phyloP scores from a whole-genome alignment of 257 asterid species.

The Dorcoceras hygrometricum region DNA sequence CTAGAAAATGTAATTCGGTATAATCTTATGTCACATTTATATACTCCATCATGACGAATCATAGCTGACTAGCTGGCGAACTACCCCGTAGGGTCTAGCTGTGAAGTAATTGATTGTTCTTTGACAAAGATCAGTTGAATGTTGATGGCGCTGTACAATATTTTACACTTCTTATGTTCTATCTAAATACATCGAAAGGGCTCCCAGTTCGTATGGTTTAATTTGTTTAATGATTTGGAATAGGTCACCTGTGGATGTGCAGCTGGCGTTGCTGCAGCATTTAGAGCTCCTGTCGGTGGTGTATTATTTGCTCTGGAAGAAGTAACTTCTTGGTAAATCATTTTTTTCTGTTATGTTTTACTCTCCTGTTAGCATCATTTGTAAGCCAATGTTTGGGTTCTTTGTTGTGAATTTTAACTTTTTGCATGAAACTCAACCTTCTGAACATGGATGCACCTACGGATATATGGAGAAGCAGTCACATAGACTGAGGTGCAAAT shows the following conservation, averaged over 20 bases:
- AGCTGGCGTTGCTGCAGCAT: slow-evolving; percentile 99
- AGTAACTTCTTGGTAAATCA: slow-evolving; percentile 89
- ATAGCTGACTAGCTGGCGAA: too few species aligned
- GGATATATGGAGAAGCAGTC: not conserved
- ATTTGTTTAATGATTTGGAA: slow-evolving; percentile 44
- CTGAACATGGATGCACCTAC: slow-evolving; percentile 4
- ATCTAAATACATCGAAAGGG: slow-evolving; percentile 17
- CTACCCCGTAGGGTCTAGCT: too few species aligned
- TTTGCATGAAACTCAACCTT: slow-evolving; percentile 15
- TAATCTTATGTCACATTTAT: too few species aligned
- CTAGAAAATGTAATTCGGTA: too few species aligned
- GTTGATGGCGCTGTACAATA: not conserved
- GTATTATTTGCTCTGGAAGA: slow-evolving; percentile 97
- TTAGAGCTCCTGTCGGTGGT: slow-evolving; percentile 99
- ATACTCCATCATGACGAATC: too few species aligned
- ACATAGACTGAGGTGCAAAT: not conserved
- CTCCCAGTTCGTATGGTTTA: slow-evolving; percentile 25
- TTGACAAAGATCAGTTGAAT: slow-evolving; percentile 15
- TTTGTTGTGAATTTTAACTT: slow-evolving; percentile 1
- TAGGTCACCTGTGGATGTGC: slow-evolving; percentile 99
- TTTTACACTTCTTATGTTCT: slow-evolving; percentile 16
- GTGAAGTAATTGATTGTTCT: slow-evolving; percentile 1
- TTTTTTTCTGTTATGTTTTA: not conserved
- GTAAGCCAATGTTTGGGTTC: not conserved
- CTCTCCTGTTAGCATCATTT: slow-evolving; percentile 11